A percentile compares a stretch with the other conserved stretches of the same genome.
These are phyloP conservation scores for Takashimella tepidaria DNA, from an alignment of 1,284 basidiomycete species.

Conservation along the genomic window DNA sequence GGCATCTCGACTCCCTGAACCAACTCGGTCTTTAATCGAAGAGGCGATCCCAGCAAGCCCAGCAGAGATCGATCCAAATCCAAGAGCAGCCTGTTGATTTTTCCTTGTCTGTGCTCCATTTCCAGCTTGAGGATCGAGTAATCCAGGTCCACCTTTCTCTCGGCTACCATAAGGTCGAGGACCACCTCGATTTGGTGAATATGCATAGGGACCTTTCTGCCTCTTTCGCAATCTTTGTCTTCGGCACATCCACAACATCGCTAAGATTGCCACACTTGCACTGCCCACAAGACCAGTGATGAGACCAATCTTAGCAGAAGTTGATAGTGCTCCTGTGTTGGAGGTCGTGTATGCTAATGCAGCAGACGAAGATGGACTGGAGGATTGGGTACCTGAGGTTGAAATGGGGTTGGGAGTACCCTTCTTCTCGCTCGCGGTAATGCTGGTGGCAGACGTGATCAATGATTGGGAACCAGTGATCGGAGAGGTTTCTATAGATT, in stretches of 20 bases:
- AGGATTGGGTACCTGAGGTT: background rate
- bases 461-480: background rate
- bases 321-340: background rate
- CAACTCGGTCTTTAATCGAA: background rate
- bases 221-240: background rate
- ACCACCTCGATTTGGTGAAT: background rate
- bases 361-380: slow-evolving; percentile 3
- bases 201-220: background rate
- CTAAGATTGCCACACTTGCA: background rate
- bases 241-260: background rate
- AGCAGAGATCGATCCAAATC: slow-evolving; percentile 21
- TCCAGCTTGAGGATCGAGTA: slow-evolving; percentile 14
- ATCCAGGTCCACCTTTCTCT: slow-evolving; percentile 24
- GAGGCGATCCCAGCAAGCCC: slow-evolving; percentile 19
- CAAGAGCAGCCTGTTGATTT: slow-evolving; percentile 15
- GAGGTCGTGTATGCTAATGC: background rate
- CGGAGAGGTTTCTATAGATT: background rate
- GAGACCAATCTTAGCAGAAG: slow-evolving; percentile 13
- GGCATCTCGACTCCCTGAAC: slow-evolving; percentile 5
- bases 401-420: background rate
- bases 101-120: slow-evolving; percentile 3
- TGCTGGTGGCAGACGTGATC: slow-evolving; percentile 5
- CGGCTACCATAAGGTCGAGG: slow-evolving; percentile 18
- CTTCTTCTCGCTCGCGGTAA: slow-evolving; percentile 7
- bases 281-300: background rate